A percentile compares a stretch with the other conserved stretches of the same genome.
Conservation (phyloP, 805 yeast species). For the Tetrapisispora iriomotensis region DNA sequence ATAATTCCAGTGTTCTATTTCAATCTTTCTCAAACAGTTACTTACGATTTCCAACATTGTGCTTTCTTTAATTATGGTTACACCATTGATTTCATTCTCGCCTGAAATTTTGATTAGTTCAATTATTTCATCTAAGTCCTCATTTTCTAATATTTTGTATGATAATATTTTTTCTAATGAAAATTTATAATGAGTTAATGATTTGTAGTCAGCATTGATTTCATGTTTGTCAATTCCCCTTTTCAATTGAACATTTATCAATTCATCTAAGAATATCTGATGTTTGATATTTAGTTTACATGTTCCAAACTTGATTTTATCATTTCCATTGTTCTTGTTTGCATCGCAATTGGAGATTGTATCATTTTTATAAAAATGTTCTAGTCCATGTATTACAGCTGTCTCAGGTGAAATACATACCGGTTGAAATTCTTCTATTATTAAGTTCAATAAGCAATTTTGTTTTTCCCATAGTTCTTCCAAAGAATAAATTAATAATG, state of each 20-base stretch:
- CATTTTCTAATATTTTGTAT: slow-evolving; percentile 16
- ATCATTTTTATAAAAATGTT: slow-evolving; percentile 2
- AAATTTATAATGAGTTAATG: slow-evolving; percentile 25
- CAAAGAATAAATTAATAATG: slow-evolving; percentile 11
- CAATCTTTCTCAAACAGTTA: slow-evolving; percentile 29
- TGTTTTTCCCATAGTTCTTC: slow-evolving; percentile 20
- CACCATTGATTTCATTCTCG: slow-evolving; percentile 4
- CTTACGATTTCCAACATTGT: slow-evolving; percentile 26
- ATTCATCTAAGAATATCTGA: slow-evolving; percentile 24
- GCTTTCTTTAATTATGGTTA: slow-evolving; percentile 4
- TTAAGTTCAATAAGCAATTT: slow-evolving; percentile 9
- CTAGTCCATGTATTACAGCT: slow-evolving; percentile 23
- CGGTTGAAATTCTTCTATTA: slow-evolving; percentile 22
- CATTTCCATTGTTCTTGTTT: no score
- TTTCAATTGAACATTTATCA: slow-evolving; percentile 14
- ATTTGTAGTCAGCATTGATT: slow-evolving; percentile 16
- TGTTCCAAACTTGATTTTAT: no score
- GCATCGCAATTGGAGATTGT: no score
- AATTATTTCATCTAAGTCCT: slow-evolving; percentile 20
- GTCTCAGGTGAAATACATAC: slow-evolving; percentile 21
- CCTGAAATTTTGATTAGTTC: slow-evolving; percentile 14
- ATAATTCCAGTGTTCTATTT: slow-evolving; percentile 24
- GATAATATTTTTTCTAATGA: slow-evolving; percentile 28
- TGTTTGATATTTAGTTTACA: slow-evolving; percentile 12
- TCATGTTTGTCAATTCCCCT: slow-evolving; percentile 8